Conservation (phyloP, 2,329 filamentous ascomycete species). For the Orbilia javanica region DNA sequence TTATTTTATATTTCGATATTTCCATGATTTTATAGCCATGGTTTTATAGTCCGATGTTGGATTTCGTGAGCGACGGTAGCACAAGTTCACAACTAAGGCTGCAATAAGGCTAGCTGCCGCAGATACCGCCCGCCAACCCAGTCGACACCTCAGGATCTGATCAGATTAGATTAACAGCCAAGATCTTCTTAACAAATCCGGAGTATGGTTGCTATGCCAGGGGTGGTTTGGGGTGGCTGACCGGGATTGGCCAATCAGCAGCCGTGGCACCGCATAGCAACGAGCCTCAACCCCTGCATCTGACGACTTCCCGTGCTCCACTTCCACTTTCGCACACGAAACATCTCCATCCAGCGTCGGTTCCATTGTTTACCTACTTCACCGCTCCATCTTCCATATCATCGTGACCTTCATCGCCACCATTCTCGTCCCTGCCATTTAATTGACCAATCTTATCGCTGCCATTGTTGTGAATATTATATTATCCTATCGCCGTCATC, state of each 20-base stretch:
- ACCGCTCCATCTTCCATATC: not conserved
- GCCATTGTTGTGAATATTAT: not conserved
- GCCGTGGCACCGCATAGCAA: not conserved
- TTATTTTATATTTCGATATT: no score
- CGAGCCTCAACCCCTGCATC: not conserved
- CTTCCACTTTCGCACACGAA: not conserved
- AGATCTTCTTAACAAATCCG: no score
- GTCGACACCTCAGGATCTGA: not conserved
- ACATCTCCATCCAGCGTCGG: not conserved
- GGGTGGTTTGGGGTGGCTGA: not conserved
- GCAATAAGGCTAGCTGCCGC: no score
- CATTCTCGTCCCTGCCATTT: not conserved
- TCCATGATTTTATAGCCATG: no score
- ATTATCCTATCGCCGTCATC: constrained; percentile 1
- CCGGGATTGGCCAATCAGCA: not conserved
- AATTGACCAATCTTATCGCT: not conserved
- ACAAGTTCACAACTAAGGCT: no score
- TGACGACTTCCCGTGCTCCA: constrained; percentile 3
- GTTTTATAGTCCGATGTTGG: no score
- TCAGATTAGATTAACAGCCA: constrained; percentile 1
- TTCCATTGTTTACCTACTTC: not conserved
- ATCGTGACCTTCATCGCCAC: not conserved
- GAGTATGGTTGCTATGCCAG: constrained; percentile 14
- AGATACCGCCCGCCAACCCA: no score
- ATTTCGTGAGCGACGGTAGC: not conserved